Conservation (phyloP, 768 basidiomycete species). For the Kwoniella shandongensis region DNA sequence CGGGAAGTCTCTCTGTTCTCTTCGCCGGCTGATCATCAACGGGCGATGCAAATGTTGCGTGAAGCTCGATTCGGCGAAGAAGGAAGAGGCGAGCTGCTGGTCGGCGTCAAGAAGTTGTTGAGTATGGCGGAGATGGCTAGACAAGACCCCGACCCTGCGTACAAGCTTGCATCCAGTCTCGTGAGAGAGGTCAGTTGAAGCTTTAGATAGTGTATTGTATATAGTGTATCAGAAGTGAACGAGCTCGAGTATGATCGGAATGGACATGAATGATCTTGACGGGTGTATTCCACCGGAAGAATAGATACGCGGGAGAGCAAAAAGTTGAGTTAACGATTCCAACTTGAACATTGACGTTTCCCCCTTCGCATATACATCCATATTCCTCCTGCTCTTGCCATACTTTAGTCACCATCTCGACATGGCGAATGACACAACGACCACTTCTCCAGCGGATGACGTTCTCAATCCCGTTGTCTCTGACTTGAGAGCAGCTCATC, state of each 20-base stretch:
- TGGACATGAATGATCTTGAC: too few relatives aligned
- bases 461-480: conserved; percentile 63
- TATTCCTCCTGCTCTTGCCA: too few relatives aligned
- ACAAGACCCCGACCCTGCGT: conserved; percentile 83
- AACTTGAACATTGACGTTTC: too few relatives aligned
- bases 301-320: too few relatives aligned
- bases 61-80: conserved; percentile 70
- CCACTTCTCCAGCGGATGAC: conserved; percentile 61
- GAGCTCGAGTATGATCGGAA: too few relatives aligned
- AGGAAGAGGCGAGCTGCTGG: conserved; percentile 60
- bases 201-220: not conserved
- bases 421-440: too few relatives aligned
- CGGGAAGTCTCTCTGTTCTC: conserved; percentile 76
- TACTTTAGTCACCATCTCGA: too few relatives aligned
- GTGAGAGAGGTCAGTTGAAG: conserved; percentile 39
- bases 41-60: conserved; percentile 66
- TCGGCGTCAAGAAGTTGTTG: conserved; percentile 92
- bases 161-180: conserved; percentile 55
- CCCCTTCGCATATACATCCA: too few relatives aligned
- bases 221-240: too few relatives aligned
- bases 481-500: conserved; percentile 62
- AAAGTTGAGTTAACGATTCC: too few relatives aligned
- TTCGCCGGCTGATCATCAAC: conserved; percentile 57
- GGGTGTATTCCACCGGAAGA: too few relatives aligned
- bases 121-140: conserved; percentile 93